These are phyloP conservation scores for Fulvia fulva DNA, from an alignment of 2,329 filamentous ascomycete species.

Conservation along the genomic window DNA sequence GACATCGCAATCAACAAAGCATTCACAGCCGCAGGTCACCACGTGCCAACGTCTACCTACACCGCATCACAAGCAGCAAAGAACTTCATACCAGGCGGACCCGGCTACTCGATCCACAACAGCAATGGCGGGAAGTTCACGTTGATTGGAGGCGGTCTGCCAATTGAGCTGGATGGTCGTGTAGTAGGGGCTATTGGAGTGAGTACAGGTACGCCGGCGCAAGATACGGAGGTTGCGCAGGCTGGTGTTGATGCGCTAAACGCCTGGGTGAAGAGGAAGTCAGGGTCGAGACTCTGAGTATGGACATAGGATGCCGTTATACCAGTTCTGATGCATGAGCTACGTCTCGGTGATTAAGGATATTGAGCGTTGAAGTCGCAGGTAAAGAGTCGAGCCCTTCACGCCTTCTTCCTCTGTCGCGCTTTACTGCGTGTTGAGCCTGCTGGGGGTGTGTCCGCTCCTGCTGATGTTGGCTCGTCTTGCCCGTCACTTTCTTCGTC, in stretches of 20 bases:
- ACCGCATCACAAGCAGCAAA: slow-evolving; percentile 37
- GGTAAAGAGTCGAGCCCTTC: background rate
- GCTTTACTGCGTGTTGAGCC: slow-evolving; percentile 41
- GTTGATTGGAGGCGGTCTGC: slow-evolving; percentile 53
- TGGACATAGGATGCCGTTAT: background rate
- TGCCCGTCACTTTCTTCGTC: slow-evolving; percentile 16
- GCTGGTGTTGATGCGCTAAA: slow-evolving; percentile 50
- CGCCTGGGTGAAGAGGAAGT: slow-evolving; percentile 32
- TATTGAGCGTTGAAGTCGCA: background rate
- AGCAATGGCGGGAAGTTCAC: slow-evolving; percentile 52
- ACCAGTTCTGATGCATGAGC: slow-evolving; percentile 1
- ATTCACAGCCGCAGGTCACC: slow-evolving; percentile 55
- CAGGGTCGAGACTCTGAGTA: slow-evolving; percentile 37
- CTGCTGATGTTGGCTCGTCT: slow-evolving; percentile 10
- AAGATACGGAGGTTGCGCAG: slow-evolving; percentile 52
- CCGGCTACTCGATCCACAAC: slow-evolving; percentile 50
- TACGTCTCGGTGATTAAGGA: background rate
- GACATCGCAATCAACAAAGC: slow-evolving; percentile 62
- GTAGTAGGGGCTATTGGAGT: slow-evolving; percentile 54
- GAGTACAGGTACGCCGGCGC: slow-evolving; percentile 51
- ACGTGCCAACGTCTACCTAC: slow-evolving; percentile 49
- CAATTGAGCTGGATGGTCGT: slow-evolving; percentile 47
- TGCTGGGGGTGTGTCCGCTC: slow-evolving; percentile 29
- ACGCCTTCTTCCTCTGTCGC: slow-evolving; percentile 37
- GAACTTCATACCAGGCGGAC: slow-evolving; percentile 51